Evolutionary conservation across 768 basidiomycete species (phyloP).

Genomic region (Termitomyces titanicus): DNA sequence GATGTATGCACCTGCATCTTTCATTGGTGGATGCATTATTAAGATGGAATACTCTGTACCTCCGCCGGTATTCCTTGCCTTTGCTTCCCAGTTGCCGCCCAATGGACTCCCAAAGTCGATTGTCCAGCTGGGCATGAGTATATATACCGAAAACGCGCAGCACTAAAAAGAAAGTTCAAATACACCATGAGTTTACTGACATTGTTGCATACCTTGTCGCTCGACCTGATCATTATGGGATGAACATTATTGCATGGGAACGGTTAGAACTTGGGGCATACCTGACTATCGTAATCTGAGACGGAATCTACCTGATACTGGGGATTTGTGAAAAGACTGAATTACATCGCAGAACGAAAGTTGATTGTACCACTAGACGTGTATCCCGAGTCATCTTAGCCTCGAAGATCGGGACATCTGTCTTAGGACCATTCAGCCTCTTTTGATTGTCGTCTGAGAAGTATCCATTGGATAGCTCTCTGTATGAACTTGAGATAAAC

Average conservation of each 20-base stretch:
- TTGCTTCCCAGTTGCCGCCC: constrained; percentile 33
- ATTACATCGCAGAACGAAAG: neutral
- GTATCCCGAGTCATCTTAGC: constrained; percentile 14
- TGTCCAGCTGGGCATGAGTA: constrained; percentile 35
- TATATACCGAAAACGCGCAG: constrained; percentile 19
- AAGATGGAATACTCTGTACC: constrained; percentile 28
- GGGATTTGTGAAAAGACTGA: neutral
- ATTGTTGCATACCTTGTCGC: constrained; percentile 7
- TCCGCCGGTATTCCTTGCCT: constrained; percentile 47
- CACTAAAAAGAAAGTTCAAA: neutral
- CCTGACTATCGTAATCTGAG: constrained; percentile 7
- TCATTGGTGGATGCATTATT: neutral
- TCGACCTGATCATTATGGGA: constrained; percentile 4
- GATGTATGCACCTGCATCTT: constrained; percentile 40
- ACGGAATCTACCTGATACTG: constrained; percentile 17
- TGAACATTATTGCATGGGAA: neutral
- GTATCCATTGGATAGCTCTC: constrained; percentile 52
- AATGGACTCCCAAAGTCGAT: constrained; percentile 35
- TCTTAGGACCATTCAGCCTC: constrained; percentile 8
- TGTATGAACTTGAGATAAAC: constrained; percentile 21
- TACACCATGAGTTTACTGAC: neutral
- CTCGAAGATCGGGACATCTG: constrained; percentile 13
- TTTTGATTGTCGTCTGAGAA: constrained; percentile 15
- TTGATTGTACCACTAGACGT: constrained; percentile 10
- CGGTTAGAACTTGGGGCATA: neutral